These are phyloP conservation scores for Colletotrichum musae DNA, from an alignment of 2,329 filamentous ascomycete species.

Conservation along the genomic window DNA sequence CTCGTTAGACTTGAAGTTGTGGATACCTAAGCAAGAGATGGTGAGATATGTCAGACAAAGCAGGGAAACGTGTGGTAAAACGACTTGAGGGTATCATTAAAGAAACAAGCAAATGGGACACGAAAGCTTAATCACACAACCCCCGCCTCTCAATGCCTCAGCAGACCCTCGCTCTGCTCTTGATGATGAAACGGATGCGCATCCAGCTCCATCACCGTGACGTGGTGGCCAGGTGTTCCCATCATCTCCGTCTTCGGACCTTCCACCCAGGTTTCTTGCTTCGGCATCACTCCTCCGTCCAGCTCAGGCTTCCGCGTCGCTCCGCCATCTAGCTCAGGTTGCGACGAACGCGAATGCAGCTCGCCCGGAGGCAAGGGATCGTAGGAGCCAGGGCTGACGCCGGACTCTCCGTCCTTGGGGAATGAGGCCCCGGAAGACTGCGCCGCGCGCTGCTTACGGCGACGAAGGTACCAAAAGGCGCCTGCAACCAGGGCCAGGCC, in stretches of 20 bases:
- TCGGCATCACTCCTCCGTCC: not conserved
- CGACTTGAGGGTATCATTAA: too few species aligned
- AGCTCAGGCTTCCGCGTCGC: not conserved
- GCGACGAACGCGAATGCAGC: not conserved
- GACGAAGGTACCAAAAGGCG: constrained; percentile 10
- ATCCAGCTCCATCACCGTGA: constrained; percentile 23
- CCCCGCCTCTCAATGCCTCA: not conserved
- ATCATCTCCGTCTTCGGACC: not conserved
- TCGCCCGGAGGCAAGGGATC: constrained; percentile 1
- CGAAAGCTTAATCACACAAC: too few species aligned
- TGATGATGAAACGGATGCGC: not conserved
- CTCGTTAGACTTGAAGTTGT: too few species aligned
- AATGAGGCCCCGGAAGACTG: not conserved
- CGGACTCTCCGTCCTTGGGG: not conserved
- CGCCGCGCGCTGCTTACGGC: not conserved
- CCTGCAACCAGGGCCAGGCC: constrained; percentile 4
- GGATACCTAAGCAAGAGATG: too few species aligned
- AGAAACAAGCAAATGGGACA: too few species aligned
- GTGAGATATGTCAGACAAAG: too few species aligned
- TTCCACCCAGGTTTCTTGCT: constrained; percentile 8
- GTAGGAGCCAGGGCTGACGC: not conserved
- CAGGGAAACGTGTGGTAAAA: too few species aligned
- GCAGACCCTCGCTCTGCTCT: not conserved
- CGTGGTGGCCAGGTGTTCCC: constrained; percentile 1
- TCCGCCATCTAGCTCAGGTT: not conserved